Base-by-base conservation (phyloP, 2,329 filamentous ascomycete genomes). In the Cladophialophora immunda region DNA sequence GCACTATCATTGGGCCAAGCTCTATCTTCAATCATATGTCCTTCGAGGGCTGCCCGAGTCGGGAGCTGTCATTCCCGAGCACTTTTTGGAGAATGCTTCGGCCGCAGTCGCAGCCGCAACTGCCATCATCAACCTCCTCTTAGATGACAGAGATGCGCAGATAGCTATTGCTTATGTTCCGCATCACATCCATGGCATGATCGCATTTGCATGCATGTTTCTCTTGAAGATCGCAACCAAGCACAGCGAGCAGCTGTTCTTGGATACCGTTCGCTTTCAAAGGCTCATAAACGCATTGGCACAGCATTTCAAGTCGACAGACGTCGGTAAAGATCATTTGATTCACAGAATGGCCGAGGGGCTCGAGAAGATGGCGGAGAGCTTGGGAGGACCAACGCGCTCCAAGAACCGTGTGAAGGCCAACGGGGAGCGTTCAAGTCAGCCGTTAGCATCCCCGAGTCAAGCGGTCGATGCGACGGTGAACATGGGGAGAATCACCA, bases 1-100 rank as follows among this genome's bases (percentile, higher is more conserved):
- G 66, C 82, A 85, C 70, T 84, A 83, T 67, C 77, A 85, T 71
- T 85, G 84, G 70, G 84, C 82, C 55, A 80, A 82, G 56, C 74
- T 86, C 19, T 82, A 84, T 55, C 75, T 85, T 8, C 81, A 83
- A 53, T 84, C 84, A 4, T 80, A 84, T 29, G 83, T 82, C 32
- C 73, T 85, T 27, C 79, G 83, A 32, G 81, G 82, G 8, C 80
- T 83, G 60, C 71, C 76, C 3, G 81, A 83, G 68, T 78, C 81
- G 15, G 79, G 80, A 57, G 72, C 68, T 17, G 67, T 70, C 4
- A 77, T 79, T 27, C 77, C 76, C 4, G 70, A 76, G 11, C 74
- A 77, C 58, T 78, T 78, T 22, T 71, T 78, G 57, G 78, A 82
- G 61, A 78, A 74, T 70, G 83, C 76, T 63, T 82, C 78, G 71